Percentiles rank a stretch among this genome's conserved stretches.
These are phyloP conservation scores for Marasmius oreades DNA, from an alignment of 1,284 basidiomycete genomes.

Conservation along the genomic window DNA sequence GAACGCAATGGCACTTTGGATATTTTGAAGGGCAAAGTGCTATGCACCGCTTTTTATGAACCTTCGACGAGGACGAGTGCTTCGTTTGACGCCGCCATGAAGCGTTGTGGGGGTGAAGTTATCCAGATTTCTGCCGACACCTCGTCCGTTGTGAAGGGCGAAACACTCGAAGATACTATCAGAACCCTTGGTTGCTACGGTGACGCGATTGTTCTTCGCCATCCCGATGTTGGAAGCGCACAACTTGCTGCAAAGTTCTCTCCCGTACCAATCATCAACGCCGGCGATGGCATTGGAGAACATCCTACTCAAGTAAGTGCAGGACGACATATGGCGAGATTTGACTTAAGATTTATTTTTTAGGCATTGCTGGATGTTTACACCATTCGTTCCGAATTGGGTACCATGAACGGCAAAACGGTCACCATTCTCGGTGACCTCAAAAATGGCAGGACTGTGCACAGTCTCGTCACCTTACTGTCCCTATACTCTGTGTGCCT, in stretches of 20 bases:
- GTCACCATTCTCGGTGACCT: constrained; percentile 95
- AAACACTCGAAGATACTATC: constrained; percentile 91
- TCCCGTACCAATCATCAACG: constrained; percentile 94
- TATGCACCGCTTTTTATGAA: constrained; percentile 98
- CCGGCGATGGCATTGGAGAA: constrained; percentile 96
- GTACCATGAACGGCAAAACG: constrained; percentile 95
- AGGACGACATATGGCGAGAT: not conserved
- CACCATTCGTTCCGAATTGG: constrained; percentile 97
- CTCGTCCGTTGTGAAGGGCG: constrained; percentile 93
- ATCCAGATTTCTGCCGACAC: constrained; percentile 79
- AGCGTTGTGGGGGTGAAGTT: constrained; percentile 94
- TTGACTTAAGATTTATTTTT: constrained; percentile 6
- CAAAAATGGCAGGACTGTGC: constrained; percentile 97
- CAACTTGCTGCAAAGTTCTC: constrained; percentile 92
- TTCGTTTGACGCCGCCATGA: constrained; percentile 99
- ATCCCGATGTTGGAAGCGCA: constrained; percentile 90
- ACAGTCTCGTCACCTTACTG: constrained; percentile 91
- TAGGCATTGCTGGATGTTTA: constrained; percentile 92
- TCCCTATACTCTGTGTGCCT: constrained; percentile 92
- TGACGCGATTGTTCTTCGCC: constrained; percentile 93
- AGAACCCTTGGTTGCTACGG: constrained; percentile 95
- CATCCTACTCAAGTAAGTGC: constrained; percentile 87
- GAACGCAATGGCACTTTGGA: constrained; percentile 91
- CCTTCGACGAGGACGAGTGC: constrained; percentile 94
- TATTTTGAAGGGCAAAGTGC: constrained; percentile 86